Base-by-base conservation (phyloP, 495 filamentous ascomycete genomes). In the Daldinia loculata region DNA sequence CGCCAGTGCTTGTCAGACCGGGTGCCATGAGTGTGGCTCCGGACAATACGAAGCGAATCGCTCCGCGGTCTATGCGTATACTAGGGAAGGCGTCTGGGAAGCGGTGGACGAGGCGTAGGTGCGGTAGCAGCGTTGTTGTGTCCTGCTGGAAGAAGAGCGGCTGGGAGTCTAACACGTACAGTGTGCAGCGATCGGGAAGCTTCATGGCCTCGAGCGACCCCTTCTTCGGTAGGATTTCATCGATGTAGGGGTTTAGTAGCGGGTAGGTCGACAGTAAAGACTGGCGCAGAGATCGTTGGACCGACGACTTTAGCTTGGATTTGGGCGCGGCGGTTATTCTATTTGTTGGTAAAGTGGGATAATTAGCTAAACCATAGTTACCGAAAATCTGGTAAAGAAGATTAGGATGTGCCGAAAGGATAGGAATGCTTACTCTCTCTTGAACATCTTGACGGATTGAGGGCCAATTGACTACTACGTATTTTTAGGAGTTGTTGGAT, bases 281-380 rank as follows among this genome's bases (percentile, higher is more conserved):
- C 63, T 90, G 85, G 73, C 95, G 91, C 66, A 99, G 87, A 68
- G 84, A 88, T 68, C 95, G 92, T 82, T 97, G 93, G 45, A 92
- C 93, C 17, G 94, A 97, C 73, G 95, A 97, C 82, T 98, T 99
- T 80, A 99, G 93, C 86, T 98, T 99, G 67, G 93, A 92, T 80
- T 95, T 95, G 61, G 92, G 89, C 61, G 90, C 89, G 8, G 90
- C 80, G 74, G 89, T 84, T 78, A 98, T 89, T 63, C 66, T 76
- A 45, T 51, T 50, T 6, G 39, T 34, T 51, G 57, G 19, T 30
- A 50, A 43, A 48, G 22, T 36, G 64, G 66, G 70, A 53, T 50
- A 71, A 56, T 58, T 67, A 74, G 70, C 67, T 52, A 30, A 14
- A 27, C n/a, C 30, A 26, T 48, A 4, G 27, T 39, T 19, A 9